A percentile compares a stretch with the other conserved stretches of the same genome.
These are phyloP conservation scores for Wallacemonas sp. DNA, from an alignment of 208 protist species.

Conservation along the genomic window DNA sequence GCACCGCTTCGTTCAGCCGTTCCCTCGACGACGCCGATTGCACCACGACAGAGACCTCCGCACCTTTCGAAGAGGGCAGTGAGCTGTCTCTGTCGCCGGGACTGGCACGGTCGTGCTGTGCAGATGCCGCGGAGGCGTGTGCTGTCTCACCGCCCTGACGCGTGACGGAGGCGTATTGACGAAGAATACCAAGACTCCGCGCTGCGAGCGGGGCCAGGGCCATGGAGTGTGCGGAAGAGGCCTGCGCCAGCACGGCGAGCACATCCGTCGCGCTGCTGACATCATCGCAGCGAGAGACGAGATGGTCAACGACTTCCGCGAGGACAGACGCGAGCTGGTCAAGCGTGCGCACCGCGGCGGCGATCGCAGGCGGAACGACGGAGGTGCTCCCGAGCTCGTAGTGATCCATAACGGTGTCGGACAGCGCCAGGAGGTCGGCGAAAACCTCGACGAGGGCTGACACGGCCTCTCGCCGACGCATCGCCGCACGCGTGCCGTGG, in stretches of 20 bases:
- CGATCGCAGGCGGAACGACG: slow-evolving; percentile 14
- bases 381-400: slow-evolving; percentile 4
- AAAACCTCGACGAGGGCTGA: slow-evolving; percentile 34
- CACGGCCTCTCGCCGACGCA: slow-evolving; percentile 27
- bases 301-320: slow-evolving; percentile 35
- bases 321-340: slow-evolving; percentile 44
- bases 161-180: slow-evolving; percentile 33
- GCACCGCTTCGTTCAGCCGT: slow-evolving; percentile 38
- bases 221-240: slow-evolving; percentile 37
- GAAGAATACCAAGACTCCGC: slow-evolving; percentile 44
- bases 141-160: no score
- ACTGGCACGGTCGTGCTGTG: background rate
- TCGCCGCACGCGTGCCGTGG: slow-evolving; percentile 8
- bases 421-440: slow-evolving; percentile 27
- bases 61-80: background rate
- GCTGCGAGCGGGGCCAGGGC: slow-evolving; percentile 40
- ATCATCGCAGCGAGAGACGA: slow-evolving; percentile 38
- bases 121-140: no score
- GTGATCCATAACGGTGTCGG: slow-evolving; percentile 23
- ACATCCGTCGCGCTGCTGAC: slow-evolving; percentile 37
- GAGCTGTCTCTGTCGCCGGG: background rate
- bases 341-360: slow-evolving; percentile 34
- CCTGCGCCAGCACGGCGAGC: slow-evolving; percentile 33
- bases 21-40: slow-evolving; percentile 16
- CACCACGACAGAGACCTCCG: no score